Evolutionary conservation across 441 rosid species (phyloP).

Genomic region (Gossypium laxum): DNA sequence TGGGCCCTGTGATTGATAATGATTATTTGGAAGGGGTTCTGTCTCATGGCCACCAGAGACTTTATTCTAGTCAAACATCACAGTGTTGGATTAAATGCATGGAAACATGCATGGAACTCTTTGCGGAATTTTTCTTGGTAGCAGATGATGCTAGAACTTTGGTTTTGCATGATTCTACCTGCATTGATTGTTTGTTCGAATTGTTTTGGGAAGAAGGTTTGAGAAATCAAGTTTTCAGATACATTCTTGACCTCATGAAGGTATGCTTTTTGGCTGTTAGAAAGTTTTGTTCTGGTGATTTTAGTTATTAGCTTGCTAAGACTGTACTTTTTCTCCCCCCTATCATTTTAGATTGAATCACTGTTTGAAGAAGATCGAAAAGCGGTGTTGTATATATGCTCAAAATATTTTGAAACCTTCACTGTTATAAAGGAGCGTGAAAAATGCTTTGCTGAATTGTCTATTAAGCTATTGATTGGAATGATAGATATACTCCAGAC

Average conservation of each 20-base stretch:
- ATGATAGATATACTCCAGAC: constrained; percentile 73
- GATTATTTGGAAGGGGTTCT: constrained; percentile 20
- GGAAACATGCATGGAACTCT: constrained; percentile 55
- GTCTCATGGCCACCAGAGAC: constrained; percentile 22
- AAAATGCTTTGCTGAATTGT: constrained; percentile 50
- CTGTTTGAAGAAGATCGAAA: constrained; percentile 54
- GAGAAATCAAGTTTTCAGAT: constrained; percentile 53
- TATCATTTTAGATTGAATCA: constrained; percentile 44
- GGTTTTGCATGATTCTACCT: constrained; percentile 50
- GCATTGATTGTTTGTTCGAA: constrained; percentile 78
- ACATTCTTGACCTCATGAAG: constrained; percentile 83
- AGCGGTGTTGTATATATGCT: constrained; percentile 68
- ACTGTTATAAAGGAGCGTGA: constrained; percentile 86
- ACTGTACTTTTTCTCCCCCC: neutral
- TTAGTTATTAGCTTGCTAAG: constrained; percentile 14
- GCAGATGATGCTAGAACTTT: constrained; percentile 55
- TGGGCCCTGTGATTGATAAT: constrained; percentile 23
- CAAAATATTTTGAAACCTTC: constrained; percentile 86
- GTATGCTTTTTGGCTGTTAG: constrained; percentile 29
- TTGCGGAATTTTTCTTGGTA: constrained; percentile 47
- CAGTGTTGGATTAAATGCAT: constrained; percentile 53
- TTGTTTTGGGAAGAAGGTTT: constrained; percentile 84
- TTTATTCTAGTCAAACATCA: constrained; percentile 29
- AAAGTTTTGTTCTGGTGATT: constrained; percentile 11
- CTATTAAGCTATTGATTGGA: constrained; percentile 70